A percentile compares a stretch with the other conserved stretches of the same genome.
Conservation (phyloP, 106 monocot genomes). For the Allium fistulosum region DNA sequence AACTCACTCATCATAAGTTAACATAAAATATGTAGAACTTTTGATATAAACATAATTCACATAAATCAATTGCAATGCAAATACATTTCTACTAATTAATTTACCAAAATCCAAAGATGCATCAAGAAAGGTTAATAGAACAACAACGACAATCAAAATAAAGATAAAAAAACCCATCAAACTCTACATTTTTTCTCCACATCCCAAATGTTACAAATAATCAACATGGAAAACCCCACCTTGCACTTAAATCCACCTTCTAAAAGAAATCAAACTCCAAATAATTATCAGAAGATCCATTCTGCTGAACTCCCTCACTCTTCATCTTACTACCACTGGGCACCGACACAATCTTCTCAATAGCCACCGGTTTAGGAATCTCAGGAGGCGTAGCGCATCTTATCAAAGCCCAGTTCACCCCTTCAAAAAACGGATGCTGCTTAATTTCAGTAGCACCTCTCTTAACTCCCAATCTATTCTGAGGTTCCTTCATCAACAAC, state of each 20-base stretch:
- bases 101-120: no score
- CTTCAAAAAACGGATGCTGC: constrained; percentile 16
- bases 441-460: constrained; percentile 13
- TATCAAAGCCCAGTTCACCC: constrained; percentile 13
- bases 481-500: constrained; percentile 12
- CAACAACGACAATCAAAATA: no score
- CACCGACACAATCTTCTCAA: neutral
- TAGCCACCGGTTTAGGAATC: neutral
- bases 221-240: no score
- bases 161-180: no score
- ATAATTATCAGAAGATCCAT: constrained; percentile 21
- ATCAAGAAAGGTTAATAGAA: no score
- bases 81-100: no score
- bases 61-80: no score
- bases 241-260: neutral
- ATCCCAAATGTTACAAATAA: no score
- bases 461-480: constrained; percentile 4
- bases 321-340: constrained; percentile 10
- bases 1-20: no score
- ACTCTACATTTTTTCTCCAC: no score
- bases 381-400: constrained; percentile 11
- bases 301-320: constrained; percentile 4
- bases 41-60: no score
- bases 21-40: no score
- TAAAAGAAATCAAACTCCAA: constrained; percentile 54